Percentiles rank a stretch among this genome's conserved stretches.
Conservation (phyloP, 805 yeast species). For the Pichia occidentalis region DNA sequence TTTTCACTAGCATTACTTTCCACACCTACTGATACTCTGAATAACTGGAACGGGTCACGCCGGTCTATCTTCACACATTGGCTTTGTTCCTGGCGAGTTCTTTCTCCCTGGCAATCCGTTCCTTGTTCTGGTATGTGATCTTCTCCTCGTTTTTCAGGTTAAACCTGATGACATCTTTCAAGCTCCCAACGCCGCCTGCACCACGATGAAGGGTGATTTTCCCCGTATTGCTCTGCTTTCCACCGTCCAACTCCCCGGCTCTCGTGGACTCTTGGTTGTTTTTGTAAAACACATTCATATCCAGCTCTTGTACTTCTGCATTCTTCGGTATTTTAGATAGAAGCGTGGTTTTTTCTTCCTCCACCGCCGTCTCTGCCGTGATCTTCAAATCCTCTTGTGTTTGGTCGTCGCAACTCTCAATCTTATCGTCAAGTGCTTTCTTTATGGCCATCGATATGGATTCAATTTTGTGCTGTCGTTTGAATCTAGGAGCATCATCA, state of each 20-base stretch:
- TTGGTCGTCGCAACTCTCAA: background rate
- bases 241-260: conserved; percentile 29
- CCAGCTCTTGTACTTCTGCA: conserved; percentile 29
- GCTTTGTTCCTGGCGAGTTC: no score
- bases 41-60: no score
- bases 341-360: no score
- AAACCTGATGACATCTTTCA: conserved; percentile 10
- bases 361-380: conserved; percentile 1
- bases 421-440: background rate
- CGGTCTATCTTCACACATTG: no score
- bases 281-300: conserved; percentile 33
- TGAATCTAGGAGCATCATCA: no score
- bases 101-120: no score
- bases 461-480: background rate
- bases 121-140: conserved; percentile 7
- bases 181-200: conserved; percentile 6
- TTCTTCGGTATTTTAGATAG: conserved; percentile 2
- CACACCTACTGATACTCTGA: no score
- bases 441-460: background rate
- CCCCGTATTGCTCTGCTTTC: conserved; percentile 10
- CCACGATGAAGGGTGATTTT: conserved; percentile 7
- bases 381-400: conserved; percentile 4
- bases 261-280: conserved; percentile 27
- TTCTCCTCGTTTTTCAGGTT: conserved; percentile 10
- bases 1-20: no score